A percentile compares a stretch with the other conserved stretches of the same genome.
Evolutionary conservation across 441 rosid genomes (phyloP).

Genomic region (Jatropha multifida): DNA sequence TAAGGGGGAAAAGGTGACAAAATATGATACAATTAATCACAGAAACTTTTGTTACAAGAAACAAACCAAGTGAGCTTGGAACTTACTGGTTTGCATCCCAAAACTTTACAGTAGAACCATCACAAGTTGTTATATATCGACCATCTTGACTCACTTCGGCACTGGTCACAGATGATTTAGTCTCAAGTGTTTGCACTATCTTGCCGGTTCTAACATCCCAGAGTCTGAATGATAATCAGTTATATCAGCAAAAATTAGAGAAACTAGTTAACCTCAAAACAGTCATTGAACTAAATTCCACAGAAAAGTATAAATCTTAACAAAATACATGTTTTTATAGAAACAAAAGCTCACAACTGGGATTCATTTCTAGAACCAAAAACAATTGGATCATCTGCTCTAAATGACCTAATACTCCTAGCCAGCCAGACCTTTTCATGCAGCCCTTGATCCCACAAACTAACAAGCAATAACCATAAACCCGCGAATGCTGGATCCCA

Average conservation of each 20-base stretch:
- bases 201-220: slow-evolving; percentile 89
- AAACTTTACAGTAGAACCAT: slow-evolving; percentile 84
- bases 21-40: neutral
- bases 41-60: neutral
- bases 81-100: slow-evolving; percentile 97
- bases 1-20: slow-evolving; percentile 8
- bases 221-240: slow-evolving; percentile 42
- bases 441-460: neutral
- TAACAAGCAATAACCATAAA: neutral
- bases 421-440: neutral
- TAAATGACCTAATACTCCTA: neutral
- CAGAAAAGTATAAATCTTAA: neutral
- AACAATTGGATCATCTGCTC: neutral
- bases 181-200: slow-evolving; percentile 80
- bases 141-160: slow-evolving; percentile 96
- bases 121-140: slow-evolving; percentile 83
- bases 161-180: slow-evolving; percentile 84
- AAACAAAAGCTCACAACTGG: neutral
- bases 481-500: neutral
- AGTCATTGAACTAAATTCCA: neutral
- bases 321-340: neutral
- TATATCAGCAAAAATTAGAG: slow-evolving; percentile 2
- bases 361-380: neutral
- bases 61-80: neutral
- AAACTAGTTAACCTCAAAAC: neutral